Base-by-base conservation (phyloP, 139 green algal species). In the Micractinium sp. region DNA sequence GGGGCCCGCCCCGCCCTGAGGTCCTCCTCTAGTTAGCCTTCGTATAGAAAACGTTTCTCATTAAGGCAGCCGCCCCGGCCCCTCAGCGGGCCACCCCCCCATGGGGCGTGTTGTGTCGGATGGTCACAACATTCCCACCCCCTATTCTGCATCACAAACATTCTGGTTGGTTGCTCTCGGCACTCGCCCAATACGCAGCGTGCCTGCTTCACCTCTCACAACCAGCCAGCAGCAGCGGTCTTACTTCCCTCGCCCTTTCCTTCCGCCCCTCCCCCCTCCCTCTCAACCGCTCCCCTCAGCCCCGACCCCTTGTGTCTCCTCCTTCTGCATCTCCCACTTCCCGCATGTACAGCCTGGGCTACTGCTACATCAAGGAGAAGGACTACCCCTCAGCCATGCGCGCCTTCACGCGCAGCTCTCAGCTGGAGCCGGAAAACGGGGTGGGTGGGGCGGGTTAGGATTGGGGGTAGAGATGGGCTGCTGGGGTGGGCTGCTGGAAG, bases 321-420 rank as follows among this genome's bases (percentile, higher is more conserved):
- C 15, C 73, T n/a, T 82, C 5, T 60, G 35, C 76, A 2, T 13
- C 20, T 16, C 29, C 56, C 66, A 39, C 39, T 31, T n/a, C 25
- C 66, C 36, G n/a, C n/a, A n/a, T n/a, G n/a, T 18, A 3, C 82
- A 87, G 89, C 19, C 89, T 98, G 63, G 97, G 97, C 31, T 98
- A 96, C 88, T 95, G 90, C 77, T 92, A 90, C 75, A 90, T 99
- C 39, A 96, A 96, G 87, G 63, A 89, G 75, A 87, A 89, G 38
- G 77, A 93, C 33, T 63, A 92, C 33, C 29, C 81, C 2, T 60
- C 85, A 5, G 94, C 94, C 5, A 67, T 95, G 78, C 89, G 88
- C 87, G 95, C 96, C 5, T 98, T 97, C 90, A 97, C 95, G 0
- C 93, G 96, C 39, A 93, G 93, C 81, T 95, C 95, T 0, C 96